These are phyloP conservation scores for Cyclanthera cordifolia DNA, from an alignment of 306 rosid species.

Conservation along the genomic window DNA sequence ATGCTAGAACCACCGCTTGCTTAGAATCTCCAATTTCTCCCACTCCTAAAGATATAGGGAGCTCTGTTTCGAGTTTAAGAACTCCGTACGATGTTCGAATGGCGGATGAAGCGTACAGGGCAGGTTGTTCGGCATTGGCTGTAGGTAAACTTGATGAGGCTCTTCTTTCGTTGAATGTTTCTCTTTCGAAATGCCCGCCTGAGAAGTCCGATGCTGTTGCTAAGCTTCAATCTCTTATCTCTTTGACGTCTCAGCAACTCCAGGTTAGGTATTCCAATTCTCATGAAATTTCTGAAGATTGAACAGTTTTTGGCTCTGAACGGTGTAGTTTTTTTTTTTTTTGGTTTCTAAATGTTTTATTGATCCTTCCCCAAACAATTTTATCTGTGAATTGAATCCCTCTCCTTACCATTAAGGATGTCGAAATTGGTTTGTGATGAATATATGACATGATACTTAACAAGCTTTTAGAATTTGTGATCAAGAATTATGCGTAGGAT, in stretches of 20 bases:
- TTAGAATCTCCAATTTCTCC: constrained; percentile 28
- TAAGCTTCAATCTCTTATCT: constrained; percentile 58
- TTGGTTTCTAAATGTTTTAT: neutral
- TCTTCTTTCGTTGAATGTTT: constrained; percentile 38
- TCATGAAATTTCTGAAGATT: constrained; percentile 2
- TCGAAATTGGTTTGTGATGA: too few relatives aligned
- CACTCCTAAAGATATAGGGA: neutral
- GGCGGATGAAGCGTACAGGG: constrained; percentile 75
- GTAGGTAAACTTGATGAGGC: constrained; percentile 69
- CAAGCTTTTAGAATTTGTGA: too few relatives aligned
- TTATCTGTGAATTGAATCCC: neutral
- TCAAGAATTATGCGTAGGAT: too few relatives aligned
- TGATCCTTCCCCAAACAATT: neutral
- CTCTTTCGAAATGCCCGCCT: constrained; percentile 68
- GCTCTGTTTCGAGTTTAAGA: constrained; percentile 10
- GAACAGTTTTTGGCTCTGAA: neutral
- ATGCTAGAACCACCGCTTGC: constrained; percentile 41
- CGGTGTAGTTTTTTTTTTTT: neutral
- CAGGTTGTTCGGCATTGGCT: constrained; percentile 74
- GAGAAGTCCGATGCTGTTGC: constrained; percentile 49
- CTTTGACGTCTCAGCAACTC: constrained; percentile 65
- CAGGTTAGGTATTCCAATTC: constrained; percentile 19
- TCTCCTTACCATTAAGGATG: too few relatives aligned
- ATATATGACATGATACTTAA: too few relatives aligned
- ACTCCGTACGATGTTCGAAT: constrained; percentile 37